Percentiles rank a stretch among this genome's conserved stretches.
These are phyloP conservation scores for Macadamia integrifolia DNA, from an alignment of 164 flowering plant species.

Conservation along the genomic window DNA sequence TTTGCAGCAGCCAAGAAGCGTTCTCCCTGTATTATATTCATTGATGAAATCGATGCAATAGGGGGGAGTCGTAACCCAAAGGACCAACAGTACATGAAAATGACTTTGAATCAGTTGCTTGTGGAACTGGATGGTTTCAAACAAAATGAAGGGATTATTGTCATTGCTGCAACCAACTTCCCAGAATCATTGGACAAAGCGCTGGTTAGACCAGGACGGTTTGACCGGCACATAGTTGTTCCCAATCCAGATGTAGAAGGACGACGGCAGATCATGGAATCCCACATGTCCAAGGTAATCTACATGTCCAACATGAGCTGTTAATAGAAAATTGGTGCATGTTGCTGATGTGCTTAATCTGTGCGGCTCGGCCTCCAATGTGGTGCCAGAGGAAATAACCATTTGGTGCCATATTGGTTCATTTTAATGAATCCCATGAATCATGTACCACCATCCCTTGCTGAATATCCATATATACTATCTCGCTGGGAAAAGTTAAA, in stretches of 20 bases:
- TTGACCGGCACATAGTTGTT: constrained; percentile 68
- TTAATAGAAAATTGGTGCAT: background rate
- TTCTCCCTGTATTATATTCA: constrained; percentile 28
- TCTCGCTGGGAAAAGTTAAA: too few species aligned
- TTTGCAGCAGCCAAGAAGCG: constrained; percentile 27
- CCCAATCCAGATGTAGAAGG: constrained; percentile 87
- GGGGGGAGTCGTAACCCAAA: constrained; percentile 61
- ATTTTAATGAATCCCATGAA: too few species aligned
- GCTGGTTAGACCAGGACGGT: constrained; percentile 71
- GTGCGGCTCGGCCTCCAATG: too few species aligned
- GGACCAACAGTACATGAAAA: constrained; percentile 72
- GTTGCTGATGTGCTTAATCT: background rate
- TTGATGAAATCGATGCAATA: constrained; percentile 35
- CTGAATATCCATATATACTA: too few species aligned
- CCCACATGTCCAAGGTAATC: constrained; percentile 68
- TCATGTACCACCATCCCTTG: too few species aligned
- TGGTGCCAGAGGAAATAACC: too few species aligned
- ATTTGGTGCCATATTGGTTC: too few species aligned
- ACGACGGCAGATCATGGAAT: constrained; percentile 66
- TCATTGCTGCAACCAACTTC: constrained; percentile 76
- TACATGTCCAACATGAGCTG: background rate
- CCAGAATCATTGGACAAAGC: constrained; percentile 74
- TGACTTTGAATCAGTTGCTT: constrained; percentile 74
- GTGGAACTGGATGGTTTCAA: constrained; percentile 79
- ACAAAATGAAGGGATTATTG: constrained; percentile 73